Percentiles rank a stretch among this genome's conserved stretches.
Evolutionary conservation across 495 filamentous ascomycete species (phyloP).

Genomic region (Neurospora sp.): DNA sequence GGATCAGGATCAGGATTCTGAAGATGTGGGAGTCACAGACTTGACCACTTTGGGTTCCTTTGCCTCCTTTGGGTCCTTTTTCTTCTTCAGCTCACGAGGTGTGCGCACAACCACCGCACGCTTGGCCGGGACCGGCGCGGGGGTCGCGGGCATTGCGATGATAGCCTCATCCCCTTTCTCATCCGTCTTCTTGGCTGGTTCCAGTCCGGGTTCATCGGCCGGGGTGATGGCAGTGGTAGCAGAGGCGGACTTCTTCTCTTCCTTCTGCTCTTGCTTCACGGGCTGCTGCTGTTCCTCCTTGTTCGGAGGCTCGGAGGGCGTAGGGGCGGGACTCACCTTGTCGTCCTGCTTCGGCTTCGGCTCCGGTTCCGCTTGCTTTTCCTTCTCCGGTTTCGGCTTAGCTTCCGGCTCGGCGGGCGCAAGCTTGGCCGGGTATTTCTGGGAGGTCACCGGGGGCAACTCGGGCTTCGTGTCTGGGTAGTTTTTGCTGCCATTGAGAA

Average conservation of each 20-base stretch:
- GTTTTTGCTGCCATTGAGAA: conserved; percentile 33
- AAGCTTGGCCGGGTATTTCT: conserved; percentile 4
- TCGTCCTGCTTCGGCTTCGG: conserved; percentile 11
- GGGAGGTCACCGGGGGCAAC: conserved; percentile 14
- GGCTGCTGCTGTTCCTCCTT: conserved; percentile 1
- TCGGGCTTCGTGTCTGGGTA: conserved; percentile 23
- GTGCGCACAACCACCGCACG: conserved; percentile 9
- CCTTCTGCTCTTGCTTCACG: conserved; percentile 15
- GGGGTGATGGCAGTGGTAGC: not conserved
- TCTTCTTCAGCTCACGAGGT: conserved; percentile 5
- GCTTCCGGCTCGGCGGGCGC: conserved; percentile 6
- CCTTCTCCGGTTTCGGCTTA: conserved; percentile 14
- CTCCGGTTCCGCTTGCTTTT: conserved; percentile 18
- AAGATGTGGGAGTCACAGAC: conserved; percentile 18
- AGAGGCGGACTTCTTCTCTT: conserved; percentile 21
- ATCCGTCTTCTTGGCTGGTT: conserved; percentile 17
- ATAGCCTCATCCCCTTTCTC: not conserved
- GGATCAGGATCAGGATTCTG: conserved; percentile 17
- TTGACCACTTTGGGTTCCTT: conserved; percentile 10
- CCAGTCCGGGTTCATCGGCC: not conserved
- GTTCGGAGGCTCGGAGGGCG: conserved; percentile 1
- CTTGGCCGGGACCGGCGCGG: conserved; percentile 18
- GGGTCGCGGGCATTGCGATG: conserved; percentile 15
- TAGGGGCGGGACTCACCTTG: not conserved
- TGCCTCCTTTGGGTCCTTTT: conserved; percentile 3